Evolutionary conservation across 176 grass and related monocot genomes (phyloP).

Genomic region (Musa itinerans): DNA sequence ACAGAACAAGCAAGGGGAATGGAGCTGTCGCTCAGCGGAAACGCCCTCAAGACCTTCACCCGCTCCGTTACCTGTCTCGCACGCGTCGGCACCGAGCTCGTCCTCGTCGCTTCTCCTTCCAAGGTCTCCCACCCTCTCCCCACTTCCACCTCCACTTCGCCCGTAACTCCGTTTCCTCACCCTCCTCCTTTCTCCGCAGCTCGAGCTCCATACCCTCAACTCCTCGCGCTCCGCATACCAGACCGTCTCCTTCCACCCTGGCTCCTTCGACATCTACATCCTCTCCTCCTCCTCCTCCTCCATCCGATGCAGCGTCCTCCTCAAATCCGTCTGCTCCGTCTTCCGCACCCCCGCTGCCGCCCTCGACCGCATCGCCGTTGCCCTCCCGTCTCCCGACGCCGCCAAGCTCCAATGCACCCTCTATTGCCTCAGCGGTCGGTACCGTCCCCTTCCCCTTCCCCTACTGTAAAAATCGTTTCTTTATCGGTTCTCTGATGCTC

Average conservation of each 20-base stretch:
- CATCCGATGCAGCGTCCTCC: constrained; percentile 69
- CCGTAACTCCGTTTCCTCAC: neutral
- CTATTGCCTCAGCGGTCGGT: constrained; percentile 61
- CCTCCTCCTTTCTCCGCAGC: constrained; percentile 22
- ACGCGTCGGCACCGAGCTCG: constrained; percentile 69
- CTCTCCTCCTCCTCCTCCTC: constrained; percentile 24
- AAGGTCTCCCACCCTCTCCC: constrained; percentile 35
- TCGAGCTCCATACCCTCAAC: constrained; percentile 76
- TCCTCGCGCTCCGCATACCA: constrained; percentile 78
- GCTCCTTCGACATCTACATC: constrained; percentile 60
- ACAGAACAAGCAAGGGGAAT: constrained; percentile 15
- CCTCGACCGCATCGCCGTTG: constrained; percentile 47
- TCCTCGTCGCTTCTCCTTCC: constrained; percentile 56
- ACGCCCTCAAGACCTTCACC: constrained; percentile 59
- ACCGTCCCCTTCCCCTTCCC: neutral
- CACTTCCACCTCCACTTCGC: neutral
- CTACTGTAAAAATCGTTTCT: neutral
- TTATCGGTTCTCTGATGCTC: neutral
- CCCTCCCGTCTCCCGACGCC: constrained; percentile 39
- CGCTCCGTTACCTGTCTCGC: constrained; percentile 73
- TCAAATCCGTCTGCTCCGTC: constrained; percentile 67
- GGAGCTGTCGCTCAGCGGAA: constrained; percentile 75
- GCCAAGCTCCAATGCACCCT: constrained; percentile 78
- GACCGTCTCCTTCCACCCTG: constrained; percentile 49
- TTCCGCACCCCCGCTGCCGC: constrained; percentile 56